phyloP scores from a whole-genome alignment of 83 land plant genomes.

The Picea mariana region DNA sequence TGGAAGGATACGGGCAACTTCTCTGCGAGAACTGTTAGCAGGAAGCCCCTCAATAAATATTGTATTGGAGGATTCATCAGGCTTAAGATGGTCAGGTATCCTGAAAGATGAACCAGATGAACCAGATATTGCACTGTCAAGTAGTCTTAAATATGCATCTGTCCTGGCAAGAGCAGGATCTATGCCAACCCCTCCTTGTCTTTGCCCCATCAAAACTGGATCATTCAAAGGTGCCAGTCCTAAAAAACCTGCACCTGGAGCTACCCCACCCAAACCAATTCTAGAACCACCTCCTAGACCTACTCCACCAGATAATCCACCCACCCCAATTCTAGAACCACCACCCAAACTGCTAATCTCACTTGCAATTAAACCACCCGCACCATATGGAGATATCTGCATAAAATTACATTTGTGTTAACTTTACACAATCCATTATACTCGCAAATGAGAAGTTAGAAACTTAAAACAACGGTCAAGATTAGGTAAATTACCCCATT shows the following conservation, averaged over 20 bases:
- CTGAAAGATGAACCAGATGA: background rate
- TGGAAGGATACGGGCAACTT: constrained; percentile 63
- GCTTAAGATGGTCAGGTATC: constrained; percentile 6
- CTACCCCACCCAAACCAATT: background rate
- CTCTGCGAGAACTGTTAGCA: constrained; percentile 56
- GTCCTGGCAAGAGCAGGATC: constrained; percentile 15
- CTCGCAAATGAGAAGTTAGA: background rate
- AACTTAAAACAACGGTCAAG: background rate
- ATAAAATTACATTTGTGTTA: background rate
- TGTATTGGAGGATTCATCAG: constrained; percentile 35
- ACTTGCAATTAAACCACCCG: constrained; percentile 11
- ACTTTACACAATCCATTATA: background rate
- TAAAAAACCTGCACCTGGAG: constrained; percentile 13
- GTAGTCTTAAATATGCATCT: background rate
- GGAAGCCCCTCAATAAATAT: constrained; percentile 76
- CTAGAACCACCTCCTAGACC: constrained; percentile 16
- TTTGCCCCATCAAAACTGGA: constrained; percentile 22
- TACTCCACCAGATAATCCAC: constrained; percentile 21
- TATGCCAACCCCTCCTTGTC: constrained; percentile 25
- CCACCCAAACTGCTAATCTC: background rate
- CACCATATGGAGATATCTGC: constrained; percentile 20
- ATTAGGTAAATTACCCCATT: background rate
- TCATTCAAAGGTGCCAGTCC: constrained; percentile 21
- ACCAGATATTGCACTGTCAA: background rate
- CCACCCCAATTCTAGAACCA: background rate